phyloP scores from a whole-genome alignment of 345 rosid genomes.

The Schrenkiella parvula region DNA sequence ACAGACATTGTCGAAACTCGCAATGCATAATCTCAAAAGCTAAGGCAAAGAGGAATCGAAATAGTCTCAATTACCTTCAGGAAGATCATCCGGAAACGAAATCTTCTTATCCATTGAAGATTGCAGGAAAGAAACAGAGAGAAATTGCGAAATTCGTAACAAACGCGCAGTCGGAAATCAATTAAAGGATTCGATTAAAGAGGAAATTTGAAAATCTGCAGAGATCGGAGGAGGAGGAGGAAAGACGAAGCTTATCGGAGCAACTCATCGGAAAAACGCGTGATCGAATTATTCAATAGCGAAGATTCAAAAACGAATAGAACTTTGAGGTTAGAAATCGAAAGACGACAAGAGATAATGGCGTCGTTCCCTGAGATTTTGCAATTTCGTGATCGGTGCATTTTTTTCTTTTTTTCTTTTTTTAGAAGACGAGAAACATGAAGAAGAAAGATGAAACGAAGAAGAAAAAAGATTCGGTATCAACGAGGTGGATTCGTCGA shows the following conservation, averaged over 20 bases:
- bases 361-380: slow-evolving; percentile 29
- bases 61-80: slow-evolving; percentile 23
- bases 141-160: neutral
- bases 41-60: neutral
- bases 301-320: slow-evolving; percentile 33
- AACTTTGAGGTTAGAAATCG: slow-evolving; percentile 31
- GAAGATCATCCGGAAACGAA: slow-evolving; percentile 20
- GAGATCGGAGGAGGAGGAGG: slow-evolving; percentile 51
- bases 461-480: neutral
- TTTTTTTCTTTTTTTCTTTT: neutral
- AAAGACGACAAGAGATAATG: slow-evolving; percentile 13
- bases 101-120: slow-evolving; percentile 42
- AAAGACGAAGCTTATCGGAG: slow-evolving; percentile 43
- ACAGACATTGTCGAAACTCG: neutral
- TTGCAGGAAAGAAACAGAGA: neutral
- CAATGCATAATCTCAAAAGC: neutral
- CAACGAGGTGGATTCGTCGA: neutral
- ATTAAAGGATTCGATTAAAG: slow-evolving; percentile 41
- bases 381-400: slow-evolving; percentile 31
- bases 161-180: slow-evolving; percentile 45
- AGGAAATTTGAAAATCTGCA: slow-evolving; percentile 62
- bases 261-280: slow-evolving; percentile 40
- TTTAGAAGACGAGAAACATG: slow-evolving; percentile 23
- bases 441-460: neutral
- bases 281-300: slow-evolving; percentile 22